Evolutionary conservation across 208 protist species (phyloP).

Genomic region (Balamuthia mandrillaris): DNA sequence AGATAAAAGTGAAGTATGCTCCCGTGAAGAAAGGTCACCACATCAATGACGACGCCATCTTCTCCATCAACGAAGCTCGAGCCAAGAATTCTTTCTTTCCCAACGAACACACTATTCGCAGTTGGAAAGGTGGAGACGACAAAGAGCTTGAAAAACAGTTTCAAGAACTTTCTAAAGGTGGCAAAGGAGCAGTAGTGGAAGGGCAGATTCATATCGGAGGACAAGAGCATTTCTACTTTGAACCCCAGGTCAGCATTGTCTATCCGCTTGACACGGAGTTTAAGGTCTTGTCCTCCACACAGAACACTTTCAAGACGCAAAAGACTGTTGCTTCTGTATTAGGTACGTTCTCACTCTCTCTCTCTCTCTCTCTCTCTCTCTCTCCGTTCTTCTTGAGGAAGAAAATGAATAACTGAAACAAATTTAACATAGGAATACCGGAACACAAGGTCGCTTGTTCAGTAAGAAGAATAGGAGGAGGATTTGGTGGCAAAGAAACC

Average conservation of each 20-base stretch:
- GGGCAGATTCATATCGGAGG: conserved; percentile 54
- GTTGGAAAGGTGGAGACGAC: too few species aligned
- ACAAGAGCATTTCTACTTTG: conserved; percentile 89
- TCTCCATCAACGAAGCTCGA: conserved; percentile 65
- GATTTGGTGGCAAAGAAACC: conserved; percentile 63
- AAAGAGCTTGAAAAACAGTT: too few species aligned
- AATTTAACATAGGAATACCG: too few species aligned
- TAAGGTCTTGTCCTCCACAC: conserved; percentile 69
- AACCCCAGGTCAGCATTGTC: conserved; percentile 72
- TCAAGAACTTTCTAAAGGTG: too few species aligned
- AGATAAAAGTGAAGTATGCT: too few species aligned
- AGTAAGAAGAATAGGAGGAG: neutral
- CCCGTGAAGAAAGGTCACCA: too few species aligned
- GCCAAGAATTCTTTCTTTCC: neutral
- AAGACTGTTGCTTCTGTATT: conserved; percentile 7
- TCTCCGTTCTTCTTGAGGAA: too few species aligned
- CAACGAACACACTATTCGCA: too few species aligned
- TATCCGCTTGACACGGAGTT: conserved; percentile 72
- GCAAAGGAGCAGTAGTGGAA: conserved; percentile 65
- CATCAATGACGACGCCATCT: too few species aligned
- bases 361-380: too few species aligned
- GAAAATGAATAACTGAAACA: too few species aligned
- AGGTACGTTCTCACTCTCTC: too few species aligned
- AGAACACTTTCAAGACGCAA: conserved; percentile 81
- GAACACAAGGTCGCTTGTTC: conserved; percentile 28